These are phyloP conservation scores for Ascochyta koolunga DNA, from an alignment of 2,329 filamentous ascomycete species.

Conservation along the genomic window DNA sequence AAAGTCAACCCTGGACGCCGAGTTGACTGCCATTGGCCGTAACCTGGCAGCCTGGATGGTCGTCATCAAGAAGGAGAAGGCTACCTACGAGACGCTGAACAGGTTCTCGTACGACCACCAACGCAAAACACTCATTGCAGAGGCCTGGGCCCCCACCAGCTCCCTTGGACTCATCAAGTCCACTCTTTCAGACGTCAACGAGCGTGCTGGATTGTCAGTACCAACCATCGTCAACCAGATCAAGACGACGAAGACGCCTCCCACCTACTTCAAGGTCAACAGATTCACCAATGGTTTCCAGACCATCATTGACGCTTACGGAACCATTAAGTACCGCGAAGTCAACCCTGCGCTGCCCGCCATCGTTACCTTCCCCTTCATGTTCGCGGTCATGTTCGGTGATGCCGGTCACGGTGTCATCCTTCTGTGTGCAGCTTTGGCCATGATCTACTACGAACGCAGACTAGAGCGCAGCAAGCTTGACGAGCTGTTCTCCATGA, in stretches of 20 bases:
- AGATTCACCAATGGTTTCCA: slow-evolving; percentile 98
- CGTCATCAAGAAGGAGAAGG: slow-evolving; percentile 97
- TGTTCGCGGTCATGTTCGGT: slow-evolving; percentile 99
- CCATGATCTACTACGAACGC: slow-evolving; percentile 98
- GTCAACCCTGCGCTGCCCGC: slow-evolving; percentile 95
- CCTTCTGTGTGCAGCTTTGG: slow-evolving; percentile 80
- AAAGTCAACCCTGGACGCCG: slow-evolving; percentile 89
- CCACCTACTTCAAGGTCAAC: slow-evolving; percentile 97
- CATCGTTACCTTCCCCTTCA: slow-evolving; percentile 97
- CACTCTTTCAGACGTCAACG: slow-evolving; percentile 94
- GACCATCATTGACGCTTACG: slow-evolving; percentile 98
- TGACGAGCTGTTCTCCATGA: slow-evolving; percentile 97
- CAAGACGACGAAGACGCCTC: slow-evolving; percentile 93
- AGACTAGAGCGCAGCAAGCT: slow-evolving; percentile 82
- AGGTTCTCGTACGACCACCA: slow-evolving; percentile 96
- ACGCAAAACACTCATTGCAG: slow-evolving; percentile 93
- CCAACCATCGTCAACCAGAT: slow-evolving; percentile 99
- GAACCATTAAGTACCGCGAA: slow-evolving; percentile 95
- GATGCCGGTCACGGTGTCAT: slow-evolving; percentile 93
- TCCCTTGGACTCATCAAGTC: slow-evolving; percentile 87
- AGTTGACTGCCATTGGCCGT: slow-evolving; percentile 90
- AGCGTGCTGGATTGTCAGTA: slow-evolving; percentile 92
- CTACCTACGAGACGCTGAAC: slow-evolving; percentile 93
- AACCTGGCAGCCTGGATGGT: slow-evolving; percentile 97
- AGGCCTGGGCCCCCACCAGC: slow-evolving; percentile 96